Percentiles rank a stretch among this genome's conserved stretches.
Conservation (phyloP, 192 early-diverging fungal species). For the Dissophora globulifera region DNA sequence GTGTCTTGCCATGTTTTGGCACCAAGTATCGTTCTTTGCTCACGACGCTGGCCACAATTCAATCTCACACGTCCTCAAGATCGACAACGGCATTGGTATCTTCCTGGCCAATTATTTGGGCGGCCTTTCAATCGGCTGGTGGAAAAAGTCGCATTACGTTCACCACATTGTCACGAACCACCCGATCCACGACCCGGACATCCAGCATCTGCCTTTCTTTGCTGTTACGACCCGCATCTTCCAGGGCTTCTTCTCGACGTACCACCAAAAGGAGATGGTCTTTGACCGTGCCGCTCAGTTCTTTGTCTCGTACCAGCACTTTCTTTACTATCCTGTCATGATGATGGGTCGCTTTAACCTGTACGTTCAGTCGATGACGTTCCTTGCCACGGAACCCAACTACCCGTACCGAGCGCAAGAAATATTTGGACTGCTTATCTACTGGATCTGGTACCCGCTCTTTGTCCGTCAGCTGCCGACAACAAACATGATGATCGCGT, state of each 20-base stretch:
- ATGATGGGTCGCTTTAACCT: conserved; percentile 95
- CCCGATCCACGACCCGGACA: conserved; percentile 95
- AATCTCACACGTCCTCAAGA: conserved; percentile 76
- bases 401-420: conserved; percentile 84
- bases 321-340: conserved; percentile 86
- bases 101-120: conserved; percentile 83
- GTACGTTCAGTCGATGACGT: conserved; percentile 77
- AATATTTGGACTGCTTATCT: conserved; percentile 75
- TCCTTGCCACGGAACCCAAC: conserved; percentile 70
- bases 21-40: conserved; percentile 92
- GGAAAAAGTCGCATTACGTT: conserved; percentile 97
- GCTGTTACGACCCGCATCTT: conserved; percentile 86
- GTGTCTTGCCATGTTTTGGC: conserved; percentile 81
- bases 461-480: conserved; percentile 77
- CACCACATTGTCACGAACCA: conserved; percentile 98
- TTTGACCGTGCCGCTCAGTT: conserved; percentile 82
- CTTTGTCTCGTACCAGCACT: conserved; percentile 87
- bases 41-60: conserved; percentile 98
- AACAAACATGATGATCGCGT: conserved; percentile 69
- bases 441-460: conserved; percentile 82
- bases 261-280: conserved; percentile 82
- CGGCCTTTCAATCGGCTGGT: conserved; percentile 94
- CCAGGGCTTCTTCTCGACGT: conserved; percentile 87
- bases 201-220: conserved; percentile 97
- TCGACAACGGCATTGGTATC: conserved; percentile 87